Evolutionary conservation across 1,139 yeast genomes (phyloP).

Genomic region (Citeromyces siamensis): DNA sequence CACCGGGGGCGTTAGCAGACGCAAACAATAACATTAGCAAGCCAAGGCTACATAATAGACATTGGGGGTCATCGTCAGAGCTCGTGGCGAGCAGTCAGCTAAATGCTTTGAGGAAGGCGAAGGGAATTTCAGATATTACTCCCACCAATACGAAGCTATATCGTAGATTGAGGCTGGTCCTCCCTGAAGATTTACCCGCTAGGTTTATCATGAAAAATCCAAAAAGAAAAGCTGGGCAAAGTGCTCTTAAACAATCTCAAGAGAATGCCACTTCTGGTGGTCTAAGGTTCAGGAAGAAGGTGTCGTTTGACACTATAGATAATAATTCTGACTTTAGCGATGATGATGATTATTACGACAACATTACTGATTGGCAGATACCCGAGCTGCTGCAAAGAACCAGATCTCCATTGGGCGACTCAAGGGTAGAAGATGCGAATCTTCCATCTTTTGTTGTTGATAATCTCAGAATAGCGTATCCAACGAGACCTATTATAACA

Average conservation of each 20-base stretch:
- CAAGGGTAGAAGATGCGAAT: constrained; percentile 4
- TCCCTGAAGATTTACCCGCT: background rate
- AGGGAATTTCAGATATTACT: background rate
- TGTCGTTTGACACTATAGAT: constrained; percentile 30
- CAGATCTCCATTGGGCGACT: constrained; percentile 2
- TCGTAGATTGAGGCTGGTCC: background rate
- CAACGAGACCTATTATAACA: constrained; percentile 19
- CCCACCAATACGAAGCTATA: constrained; percentile 1
- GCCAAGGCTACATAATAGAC: background rate
- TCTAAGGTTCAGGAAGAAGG: constrained; percentile 13
- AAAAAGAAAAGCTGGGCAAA: background rate
- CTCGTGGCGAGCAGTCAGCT: constrained; percentile 2
- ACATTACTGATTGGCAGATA: background rate
- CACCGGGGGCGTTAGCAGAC: background rate
- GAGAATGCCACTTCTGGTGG: constrained; percentile 4
- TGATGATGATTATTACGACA: constrained; percentile 13
- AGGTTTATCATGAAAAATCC: background rate
- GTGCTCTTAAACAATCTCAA: background rate
- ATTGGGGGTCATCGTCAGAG: background rate
- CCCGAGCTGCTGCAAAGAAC: background rate
- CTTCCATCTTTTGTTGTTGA: constrained; percentile 3
- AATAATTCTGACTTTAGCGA: constrained; percentile 14
- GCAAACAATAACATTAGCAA: background rate
- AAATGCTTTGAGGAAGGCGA: constrained; percentile 2
- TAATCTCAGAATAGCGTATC: constrained; percentile 12